These are phyloP conservation scores for Trifolium subterraneum DNA, from an alignment of 306 rosid genomes.

Conservation along the genomic window DNA sequence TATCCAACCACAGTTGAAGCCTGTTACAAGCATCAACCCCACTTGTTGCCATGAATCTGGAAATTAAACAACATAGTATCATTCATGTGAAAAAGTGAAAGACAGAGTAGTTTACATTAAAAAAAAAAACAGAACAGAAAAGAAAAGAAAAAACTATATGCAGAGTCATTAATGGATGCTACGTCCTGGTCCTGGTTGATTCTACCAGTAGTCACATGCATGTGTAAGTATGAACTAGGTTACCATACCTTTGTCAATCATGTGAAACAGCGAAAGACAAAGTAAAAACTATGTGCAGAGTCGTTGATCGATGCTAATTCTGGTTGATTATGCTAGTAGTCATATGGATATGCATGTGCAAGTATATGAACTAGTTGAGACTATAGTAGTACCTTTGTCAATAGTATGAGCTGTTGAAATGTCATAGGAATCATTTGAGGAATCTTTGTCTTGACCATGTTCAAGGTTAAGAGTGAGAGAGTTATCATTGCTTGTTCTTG, in stretches of 20 bases:
- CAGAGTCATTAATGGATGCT: no score
- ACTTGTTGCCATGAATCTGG: slow-evolving; percentile 67
- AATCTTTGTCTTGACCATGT: slow-evolving; percentile 34
- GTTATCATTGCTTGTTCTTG: slow-evolving; percentile 8
- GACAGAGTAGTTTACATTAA: neutral
- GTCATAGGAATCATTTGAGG: slow-evolving; percentile 12
- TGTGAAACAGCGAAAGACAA: neutral
- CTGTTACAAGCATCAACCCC: slow-evolving; percentile 58
- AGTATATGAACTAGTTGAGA: no score
- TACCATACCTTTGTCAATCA: no score
- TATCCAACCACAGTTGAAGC: slow-evolving; percentile 65
- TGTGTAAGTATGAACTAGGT: no score
- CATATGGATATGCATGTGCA: no score
- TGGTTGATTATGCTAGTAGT: no score
- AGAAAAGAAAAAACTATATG: neutral
- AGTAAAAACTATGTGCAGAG: no score
- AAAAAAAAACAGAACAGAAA: neutral
- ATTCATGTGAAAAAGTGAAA: neutral
- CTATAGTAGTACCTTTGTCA: slow-evolving; percentile 44
- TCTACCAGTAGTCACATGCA: no score
- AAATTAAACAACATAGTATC: neutral
- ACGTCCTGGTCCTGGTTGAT: no score
- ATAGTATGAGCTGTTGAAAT: slow-evolving; percentile 60
- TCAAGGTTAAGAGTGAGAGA: slow-evolving; percentile 45
- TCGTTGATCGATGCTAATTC: no score